Evolutionary conservation across 2,329 filamentous ascomycete genomes (phyloP).

Genomic region (Talaromyces sp.): DNA sequence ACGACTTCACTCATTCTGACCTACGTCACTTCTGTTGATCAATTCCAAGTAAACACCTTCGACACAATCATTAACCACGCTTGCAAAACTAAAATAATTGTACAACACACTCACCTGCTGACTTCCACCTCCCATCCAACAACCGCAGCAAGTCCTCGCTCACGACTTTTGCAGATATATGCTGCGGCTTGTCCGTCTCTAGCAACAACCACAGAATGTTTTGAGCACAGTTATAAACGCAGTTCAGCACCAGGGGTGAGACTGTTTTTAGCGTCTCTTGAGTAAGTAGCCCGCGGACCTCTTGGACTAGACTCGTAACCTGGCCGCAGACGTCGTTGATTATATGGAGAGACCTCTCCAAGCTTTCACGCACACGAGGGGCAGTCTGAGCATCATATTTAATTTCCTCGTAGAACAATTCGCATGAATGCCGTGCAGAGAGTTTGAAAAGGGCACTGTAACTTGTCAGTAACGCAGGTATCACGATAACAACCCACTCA

Average conservation of each 20-base stretch:
- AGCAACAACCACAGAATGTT: not conserved
- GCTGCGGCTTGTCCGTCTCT: not conserved
- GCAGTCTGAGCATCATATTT: not conserved
- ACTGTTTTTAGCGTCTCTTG: not conserved
- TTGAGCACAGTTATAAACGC: not conserved
- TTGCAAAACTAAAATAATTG: not conserved
- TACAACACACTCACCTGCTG: not conserved
- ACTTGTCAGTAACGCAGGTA: not conserved
- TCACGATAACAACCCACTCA: not conserved
- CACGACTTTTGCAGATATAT: not conserved
- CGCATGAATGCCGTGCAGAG: not conserved
- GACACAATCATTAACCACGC: not conserved
- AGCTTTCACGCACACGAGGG: not conserved
- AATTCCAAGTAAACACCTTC: not conserved
- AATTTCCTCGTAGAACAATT: not conserved
- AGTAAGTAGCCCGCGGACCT: not conserved
- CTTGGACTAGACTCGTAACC: not conserved
- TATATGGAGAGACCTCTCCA: not conserved
- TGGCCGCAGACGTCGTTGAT: not conserved
- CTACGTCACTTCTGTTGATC: not conserved
- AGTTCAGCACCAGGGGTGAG: not conserved
- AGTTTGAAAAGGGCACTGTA: not conserved
- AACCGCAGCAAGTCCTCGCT: not conserved
- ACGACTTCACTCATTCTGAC: not conserved
- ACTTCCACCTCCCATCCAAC: not conserved